These are phyloP conservation scores for Elsinoe necatrix DNA, from an alignment of 2,329 filamentous ascomycete species.

Conservation along the genomic window DNA sequence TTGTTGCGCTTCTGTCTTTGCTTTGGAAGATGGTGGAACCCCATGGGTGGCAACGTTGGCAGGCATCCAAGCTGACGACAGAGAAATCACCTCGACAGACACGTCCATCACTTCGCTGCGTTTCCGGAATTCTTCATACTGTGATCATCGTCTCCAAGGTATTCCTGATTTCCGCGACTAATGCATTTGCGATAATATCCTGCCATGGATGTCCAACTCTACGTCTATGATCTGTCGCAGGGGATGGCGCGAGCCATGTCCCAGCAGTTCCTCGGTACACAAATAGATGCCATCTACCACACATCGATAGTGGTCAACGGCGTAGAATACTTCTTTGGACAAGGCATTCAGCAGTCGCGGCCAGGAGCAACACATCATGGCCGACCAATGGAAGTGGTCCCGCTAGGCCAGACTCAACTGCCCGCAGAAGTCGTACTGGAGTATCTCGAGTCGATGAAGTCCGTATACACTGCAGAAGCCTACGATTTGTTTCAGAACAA, in stretches of 20 bases:
- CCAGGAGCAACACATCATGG: constrained; percentile 85
- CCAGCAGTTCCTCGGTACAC: constrained; percentile 51
- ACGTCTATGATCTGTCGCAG: constrained; percentile 45
- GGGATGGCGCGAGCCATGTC: constrained; percentile 43
- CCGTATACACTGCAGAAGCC: constrained; percentile 68
- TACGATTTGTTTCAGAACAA: constrained; percentile 89
- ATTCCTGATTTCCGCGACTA: neutral
- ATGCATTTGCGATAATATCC: neutral
- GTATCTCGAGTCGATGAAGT: constrained; percentile 74
- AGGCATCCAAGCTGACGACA: constrained; percentile 13
- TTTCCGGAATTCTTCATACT: neutral
- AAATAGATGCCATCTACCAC: constrained; percentile 88
- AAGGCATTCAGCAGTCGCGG: constrained; percentile 70
- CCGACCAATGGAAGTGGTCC: constrained; percentile 64
- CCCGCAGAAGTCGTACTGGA: constrained; percentile 76
- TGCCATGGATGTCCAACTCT: constrained; percentile 43
- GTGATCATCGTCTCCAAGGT: too few relatives aligned
- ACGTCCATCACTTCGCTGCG: neutral
- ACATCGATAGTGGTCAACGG: constrained; percentile 78
- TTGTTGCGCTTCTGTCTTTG: neutral
- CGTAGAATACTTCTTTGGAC: constrained; percentile 87
- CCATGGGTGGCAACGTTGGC: constrained; percentile 1
- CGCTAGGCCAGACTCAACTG: constrained; percentile 67
- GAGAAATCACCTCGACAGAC: neutral
- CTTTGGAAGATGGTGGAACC: neutral